phyloP scores from a whole-genome alignment of 148 eudicot species.

The Chenopodium berlandieri region DNA sequence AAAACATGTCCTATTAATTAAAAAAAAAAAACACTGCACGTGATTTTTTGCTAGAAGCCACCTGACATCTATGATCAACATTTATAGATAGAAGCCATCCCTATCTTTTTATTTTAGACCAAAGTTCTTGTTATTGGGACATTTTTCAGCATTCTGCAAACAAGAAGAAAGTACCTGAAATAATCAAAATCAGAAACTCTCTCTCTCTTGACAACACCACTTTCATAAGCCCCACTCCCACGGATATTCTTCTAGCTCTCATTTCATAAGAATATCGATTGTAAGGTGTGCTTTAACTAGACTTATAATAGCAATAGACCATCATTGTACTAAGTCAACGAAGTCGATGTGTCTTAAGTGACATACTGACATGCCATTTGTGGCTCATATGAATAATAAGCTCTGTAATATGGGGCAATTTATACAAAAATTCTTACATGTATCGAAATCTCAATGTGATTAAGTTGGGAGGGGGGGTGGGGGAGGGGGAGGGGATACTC shows the following conservation, averaged over 20 bases:
- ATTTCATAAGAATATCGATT: neutral
- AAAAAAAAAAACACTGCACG: neutral
- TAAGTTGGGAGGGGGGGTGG: neutral
- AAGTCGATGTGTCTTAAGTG: neutral
- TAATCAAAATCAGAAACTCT: neutral
- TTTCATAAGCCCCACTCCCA: neutral
- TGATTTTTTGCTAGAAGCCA: neutral
- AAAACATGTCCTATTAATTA: neutral
- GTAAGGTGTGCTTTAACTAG: neutral
- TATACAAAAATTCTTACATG: neutral
- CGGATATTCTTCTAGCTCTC: neutral
- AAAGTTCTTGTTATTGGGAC: neutral
- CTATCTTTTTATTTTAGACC: neutral
- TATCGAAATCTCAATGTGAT: neutral
- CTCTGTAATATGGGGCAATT: no score
- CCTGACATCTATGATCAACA: neutral
- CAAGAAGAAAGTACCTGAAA: neutral
- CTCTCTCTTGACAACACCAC: neutral
- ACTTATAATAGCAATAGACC: neutral
- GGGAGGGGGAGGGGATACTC: constrained; percentile 20
- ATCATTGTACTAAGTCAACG: no score
- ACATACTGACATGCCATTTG: no score
- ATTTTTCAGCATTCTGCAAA: no score
- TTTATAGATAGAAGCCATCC: neutral
- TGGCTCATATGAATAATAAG: no score